Conservation (phyloP, 164 flowering plant species). For the Houttuynia cordata region DNA sequence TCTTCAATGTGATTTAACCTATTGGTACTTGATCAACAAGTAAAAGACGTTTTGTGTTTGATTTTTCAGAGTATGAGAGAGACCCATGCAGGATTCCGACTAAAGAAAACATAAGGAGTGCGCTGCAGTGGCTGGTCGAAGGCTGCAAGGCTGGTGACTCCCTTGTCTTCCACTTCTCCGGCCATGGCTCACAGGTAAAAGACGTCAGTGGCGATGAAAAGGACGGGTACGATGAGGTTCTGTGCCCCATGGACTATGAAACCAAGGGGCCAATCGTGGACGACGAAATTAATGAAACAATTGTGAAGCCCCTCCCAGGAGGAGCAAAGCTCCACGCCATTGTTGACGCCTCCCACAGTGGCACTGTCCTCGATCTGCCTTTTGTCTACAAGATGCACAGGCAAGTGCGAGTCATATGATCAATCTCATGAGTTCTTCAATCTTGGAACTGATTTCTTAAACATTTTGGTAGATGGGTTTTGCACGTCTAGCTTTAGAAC, state of each 20-base stretch:
- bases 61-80: slow-evolving; percentile 47
- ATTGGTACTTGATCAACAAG: too few relatives aligned
- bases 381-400: slow-evolving; percentile 45
- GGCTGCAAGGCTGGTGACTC: slow-evolving; percentile 66
- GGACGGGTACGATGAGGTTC: slow-evolving; percentile 65
- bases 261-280: slow-evolving; percentile 57
- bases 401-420: slow-evolving; percentile 10
- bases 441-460: too few relatives aligned
- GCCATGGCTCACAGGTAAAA: slow-evolving; percentile 47
- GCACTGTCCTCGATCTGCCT: slow-evolving; percentile 64
- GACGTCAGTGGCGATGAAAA: slow-evolving; percentile 45
- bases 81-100: slow-evolving; percentile 43
- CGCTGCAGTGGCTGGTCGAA: slow-evolving; percentile 59
- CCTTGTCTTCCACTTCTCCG: slow-evolving; percentile 74
- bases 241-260: slow-evolving; percentile 64
- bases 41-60: neutral
- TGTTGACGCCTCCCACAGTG: slow-evolving; percentile 64
- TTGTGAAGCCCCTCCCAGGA: slow-evolving; percentile 54
- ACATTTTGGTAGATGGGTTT: too few relatives aligned
- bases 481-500: too few relatives aligned
- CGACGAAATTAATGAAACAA: slow-evolving; percentile 58
- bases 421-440: neutral
- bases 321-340: slow-evolving; percentile 83
- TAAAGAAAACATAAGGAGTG: slow-evolving; percentile 40
- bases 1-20: too few relatives aligned